Percentiles rank a stretch among this genome's conserved stretches.
Conservation (phyloP, 2,329 filamentous ascomycete species). For the Blastomyces parvus region DNA sequence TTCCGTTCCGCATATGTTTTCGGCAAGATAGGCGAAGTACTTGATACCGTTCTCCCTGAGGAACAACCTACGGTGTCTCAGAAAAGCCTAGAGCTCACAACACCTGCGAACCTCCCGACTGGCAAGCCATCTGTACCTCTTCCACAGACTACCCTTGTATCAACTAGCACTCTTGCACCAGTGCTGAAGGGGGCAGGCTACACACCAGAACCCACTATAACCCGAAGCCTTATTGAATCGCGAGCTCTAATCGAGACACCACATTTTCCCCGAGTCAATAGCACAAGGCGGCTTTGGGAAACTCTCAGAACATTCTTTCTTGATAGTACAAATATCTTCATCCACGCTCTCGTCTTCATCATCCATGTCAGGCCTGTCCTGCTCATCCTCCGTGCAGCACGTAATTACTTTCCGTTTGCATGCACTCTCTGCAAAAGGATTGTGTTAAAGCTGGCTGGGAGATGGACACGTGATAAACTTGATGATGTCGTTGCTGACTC, state of each 20-base stretch:
- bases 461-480: background rate
- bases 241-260: background rate
- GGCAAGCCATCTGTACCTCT: background rate
- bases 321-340: background rate
- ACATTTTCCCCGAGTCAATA: background rate
- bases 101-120: background rate
- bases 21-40: background rate
- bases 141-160: background rate
- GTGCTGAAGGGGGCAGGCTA: background rate
- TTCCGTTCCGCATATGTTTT: constrained; percentile 9
- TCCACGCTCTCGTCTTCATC: constrained; percentile 2
- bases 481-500: background rate
- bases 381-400: constrained; percentile 5
- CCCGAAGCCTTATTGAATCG: background rate
- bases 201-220: background rate
- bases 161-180: background rate
- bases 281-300: background rate
- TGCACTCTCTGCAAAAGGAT: constrained; percentile 1
- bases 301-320: background rate
- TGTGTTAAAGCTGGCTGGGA: background rate
- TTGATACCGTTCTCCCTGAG: background rate
- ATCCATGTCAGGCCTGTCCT: constrained; percentile 1
- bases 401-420: background rate
- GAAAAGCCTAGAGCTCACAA: background rate
- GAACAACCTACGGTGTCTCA: background rate